phyloP scores from a whole-genome alignment of 2,329 filamentous ascomycete species.

The Neonectria hederae region DNA sequence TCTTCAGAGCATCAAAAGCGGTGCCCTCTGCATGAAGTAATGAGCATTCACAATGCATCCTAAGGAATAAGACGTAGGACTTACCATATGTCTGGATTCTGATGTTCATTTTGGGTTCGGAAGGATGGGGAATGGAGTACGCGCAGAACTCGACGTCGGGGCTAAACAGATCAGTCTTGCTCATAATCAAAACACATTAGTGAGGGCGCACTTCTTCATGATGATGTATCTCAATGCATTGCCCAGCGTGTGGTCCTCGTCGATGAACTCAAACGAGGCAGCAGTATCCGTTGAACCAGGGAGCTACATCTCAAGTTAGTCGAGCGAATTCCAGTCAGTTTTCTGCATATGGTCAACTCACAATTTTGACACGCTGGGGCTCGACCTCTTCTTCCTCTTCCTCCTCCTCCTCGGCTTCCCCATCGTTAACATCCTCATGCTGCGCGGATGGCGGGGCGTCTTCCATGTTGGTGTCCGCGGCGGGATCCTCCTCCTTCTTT shows the following conservation, averaged over 20 bases:
- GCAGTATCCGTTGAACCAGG: conserved; percentile 87
- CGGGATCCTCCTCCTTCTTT: conserved; percentile 46
- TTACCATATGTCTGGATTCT: conserved; percentile 96
- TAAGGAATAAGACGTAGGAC: conserved; percentile 42
- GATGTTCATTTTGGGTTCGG: conserved; percentile 95
- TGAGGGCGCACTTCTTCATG: conserved; percentile 89
- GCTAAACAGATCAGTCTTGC: conserved; percentile 58
- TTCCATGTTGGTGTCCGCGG: conserved; percentile 55
- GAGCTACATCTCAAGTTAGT: conserved; percentile 63
- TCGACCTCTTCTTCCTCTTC: conserved; percentile 56
- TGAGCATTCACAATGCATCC: conserved; percentile 4
- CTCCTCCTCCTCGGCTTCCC: conserved; percentile 52
- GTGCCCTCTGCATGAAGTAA: conserved; percentile 69
- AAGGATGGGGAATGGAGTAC: conserved; percentile 96
- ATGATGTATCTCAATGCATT: conserved; percentile 95
- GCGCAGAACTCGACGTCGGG: conserved; percentile 98
- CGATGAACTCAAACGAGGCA: conserved; percentile 92
- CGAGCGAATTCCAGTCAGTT: neutral
- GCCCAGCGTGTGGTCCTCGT: conserved; percentile 94
- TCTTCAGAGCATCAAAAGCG: conserved; percentile 86
- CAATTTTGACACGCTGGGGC: conserved; percentile 69
- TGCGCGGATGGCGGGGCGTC: conserved; percentile 55
- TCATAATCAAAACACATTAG: neutral
- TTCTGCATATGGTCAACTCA: conserved; percentile 46
- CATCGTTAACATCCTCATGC: conserved; percentile 47